Conservation (phyloP, 441 rosid species). For the Gossypium gossypioides region DNA sequence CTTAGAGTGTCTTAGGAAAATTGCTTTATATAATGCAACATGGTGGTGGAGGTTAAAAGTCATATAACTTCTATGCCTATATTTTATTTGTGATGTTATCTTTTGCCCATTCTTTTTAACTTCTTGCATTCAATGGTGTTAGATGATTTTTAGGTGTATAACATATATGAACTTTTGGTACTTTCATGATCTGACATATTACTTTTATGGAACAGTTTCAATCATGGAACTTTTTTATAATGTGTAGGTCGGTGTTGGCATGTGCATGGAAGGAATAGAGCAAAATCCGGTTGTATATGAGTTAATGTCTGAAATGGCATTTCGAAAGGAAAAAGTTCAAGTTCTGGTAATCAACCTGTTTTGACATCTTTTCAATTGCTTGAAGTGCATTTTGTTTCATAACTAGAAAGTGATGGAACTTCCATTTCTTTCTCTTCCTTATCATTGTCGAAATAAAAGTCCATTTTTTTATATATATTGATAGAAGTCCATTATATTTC, state of each 20-base stretch:
- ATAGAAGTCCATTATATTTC: background rate
- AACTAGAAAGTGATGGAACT: background rate
- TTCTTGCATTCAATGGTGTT: background rate
- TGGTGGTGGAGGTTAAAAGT: background rate
- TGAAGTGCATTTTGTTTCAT: slow-evolving; percentile 1
- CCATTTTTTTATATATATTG: background rate
- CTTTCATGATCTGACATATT: background rate
- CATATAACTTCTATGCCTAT: background rate
- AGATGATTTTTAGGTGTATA: background rate
- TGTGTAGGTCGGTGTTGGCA: slow-evolving; percentile 82
- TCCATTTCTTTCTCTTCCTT: background rate
- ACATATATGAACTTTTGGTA: background rate
- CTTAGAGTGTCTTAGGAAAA: background rate
- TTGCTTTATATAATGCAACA: background rate
- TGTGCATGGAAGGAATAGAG: slow-evolving; percentile 98
- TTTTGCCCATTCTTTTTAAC: background rate
- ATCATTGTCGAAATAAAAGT: background rate
- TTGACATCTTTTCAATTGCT: background rate
- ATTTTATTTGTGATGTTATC: background rate
- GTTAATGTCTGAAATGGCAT: slow-evolving; percentile 93
- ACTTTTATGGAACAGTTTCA: background rate
- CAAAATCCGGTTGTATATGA: slow-evolving; percentile 93
- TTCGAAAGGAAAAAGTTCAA: slow-evolving; percentile 56
- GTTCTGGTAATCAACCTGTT: slow-evolving; percentile 43
- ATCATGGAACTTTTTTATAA: slow-evolving; percentile 5